Conservation (phyloP, 2,329 filamentous ascomycete genomes). For the Penicillium occitanis region DNA sequence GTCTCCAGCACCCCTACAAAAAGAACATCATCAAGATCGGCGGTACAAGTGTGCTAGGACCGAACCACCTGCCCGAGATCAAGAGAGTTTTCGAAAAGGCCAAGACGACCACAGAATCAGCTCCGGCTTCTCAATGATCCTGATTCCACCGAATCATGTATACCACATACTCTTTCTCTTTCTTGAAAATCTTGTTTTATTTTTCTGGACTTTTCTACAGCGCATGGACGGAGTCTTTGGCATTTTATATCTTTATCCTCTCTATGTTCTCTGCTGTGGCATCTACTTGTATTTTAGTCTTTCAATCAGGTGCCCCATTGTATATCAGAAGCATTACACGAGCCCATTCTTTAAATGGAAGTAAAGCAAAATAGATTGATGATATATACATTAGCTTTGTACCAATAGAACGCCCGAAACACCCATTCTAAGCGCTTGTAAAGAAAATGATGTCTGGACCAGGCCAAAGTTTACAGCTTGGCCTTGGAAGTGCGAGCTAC, state of each 20-base stretch:
- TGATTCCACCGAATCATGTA: slow-evolving; percentile 13
- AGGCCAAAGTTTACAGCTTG: slow-evolving; percentile 36
- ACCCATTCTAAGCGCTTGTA: slow-evolving; percentile 6
- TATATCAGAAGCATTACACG: slow-evolving; percentile 18
- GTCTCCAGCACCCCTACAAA: slow-evolving; percentile 87
- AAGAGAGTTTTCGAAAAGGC: slow-evolving; percentile 38
- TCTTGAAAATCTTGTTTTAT: slow-evolving; percentile 24
- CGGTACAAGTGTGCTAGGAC: slow-evolving; percentile 49
- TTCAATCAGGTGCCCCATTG: slow-evolving; percentile 5
- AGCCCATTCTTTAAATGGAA: background rate
- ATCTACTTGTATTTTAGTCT: slow-evolving; percentile 5
- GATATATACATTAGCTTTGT: slow-evolving; percentile 7
- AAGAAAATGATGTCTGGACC: slow-evolving; percentile 2
- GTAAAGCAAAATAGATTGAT: background rate
- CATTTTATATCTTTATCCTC: slow-evolving; percentile 21
- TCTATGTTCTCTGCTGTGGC: slow-evolving; percentile 13
- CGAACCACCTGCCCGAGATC: slow-evolving; percentile 34
- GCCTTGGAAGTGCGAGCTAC: slow-evolving; percentile 52
- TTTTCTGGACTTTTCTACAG: slow-evolving; percentile 30
- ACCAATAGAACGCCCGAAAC: slow-evolving; percentile 5
- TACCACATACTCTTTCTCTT: slow-evolving; percentile 18
- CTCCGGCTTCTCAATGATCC: slow-evolving; percentile 16
- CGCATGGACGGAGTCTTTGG: slow-evolving; percentile 43
- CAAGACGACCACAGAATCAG: slow-evolving; percentile 29
- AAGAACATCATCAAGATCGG: slow-evolving; percentile 76